Conservation (phyloP, 345 rosid genomes). For the Passiflora organensis region DNA sequence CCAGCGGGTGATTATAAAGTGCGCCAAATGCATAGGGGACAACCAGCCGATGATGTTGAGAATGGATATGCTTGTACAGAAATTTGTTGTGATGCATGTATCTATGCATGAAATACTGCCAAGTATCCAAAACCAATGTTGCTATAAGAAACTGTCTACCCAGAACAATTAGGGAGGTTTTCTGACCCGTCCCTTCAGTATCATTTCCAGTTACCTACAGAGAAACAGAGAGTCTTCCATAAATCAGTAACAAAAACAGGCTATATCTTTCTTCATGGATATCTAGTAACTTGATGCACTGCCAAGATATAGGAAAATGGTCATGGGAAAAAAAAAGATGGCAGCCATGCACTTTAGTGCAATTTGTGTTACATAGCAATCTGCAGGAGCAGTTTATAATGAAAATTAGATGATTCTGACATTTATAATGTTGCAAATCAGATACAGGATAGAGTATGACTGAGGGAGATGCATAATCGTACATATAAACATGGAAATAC, state of each 20-base stretch:
- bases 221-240: constrained; percentile 1
- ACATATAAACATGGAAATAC: too few species aligned
- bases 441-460: too few species aligned
- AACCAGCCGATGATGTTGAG: constrained; percentile 59
- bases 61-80: constrained; percentile 52
- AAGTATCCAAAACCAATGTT: constrained; percentile 55
- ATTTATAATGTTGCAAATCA: too few species aligned
- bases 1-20: constrained; percentile 55
- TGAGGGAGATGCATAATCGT: too few species aligned
- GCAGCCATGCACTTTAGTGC: too few species aligned
- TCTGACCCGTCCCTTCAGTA: constrained; percentile 12
- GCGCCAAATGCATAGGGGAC: constrained; percentile 63
- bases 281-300: too few species aligned
- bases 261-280: too few species aligned
- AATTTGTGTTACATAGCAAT: too few species aligned
- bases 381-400: too few species aligned
- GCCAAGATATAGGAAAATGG: too few species aligned
- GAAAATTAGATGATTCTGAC: too few species aligned
- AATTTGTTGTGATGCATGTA: constrained; percentile 65
- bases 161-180: constrained; percentile 44
- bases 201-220: constrained; percentile 65
- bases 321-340: too few species aligned
- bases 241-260: background rate
- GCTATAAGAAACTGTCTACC: constrained; percentile 45
- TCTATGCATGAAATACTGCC: constrained; percentile 62